Base-by-base conservation (phyloP, 1,139 yeast species). In the Hanseniaspora sp. region DNA sequence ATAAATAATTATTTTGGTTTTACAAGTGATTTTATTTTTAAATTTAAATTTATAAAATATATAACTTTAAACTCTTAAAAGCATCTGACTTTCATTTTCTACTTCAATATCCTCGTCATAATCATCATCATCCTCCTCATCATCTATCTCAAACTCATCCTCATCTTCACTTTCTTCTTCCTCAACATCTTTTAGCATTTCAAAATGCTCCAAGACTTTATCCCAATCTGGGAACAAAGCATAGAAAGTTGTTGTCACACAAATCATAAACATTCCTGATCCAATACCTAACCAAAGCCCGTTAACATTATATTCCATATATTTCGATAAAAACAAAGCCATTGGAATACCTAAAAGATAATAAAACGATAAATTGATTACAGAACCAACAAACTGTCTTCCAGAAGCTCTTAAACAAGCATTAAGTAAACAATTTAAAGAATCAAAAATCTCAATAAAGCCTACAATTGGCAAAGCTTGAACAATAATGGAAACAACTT, bases 231-330 rank as follows among this genome's bases (percentile, higher is more conserved):
- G 77, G n/a, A 65, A 64, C 37, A 72, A 61, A 7, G 79, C 78
- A 56, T 69, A 75, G 58, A 71, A 72, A 1, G 75, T 65, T 62
- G 90, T 95, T 23, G 77, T 72, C 0, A 75, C 52, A 1, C 88
- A 88, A 58, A 92, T 87, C 37, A 80, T 60, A 39, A 81, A 65
- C 76, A 88, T 76, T 0, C 95, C 96, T 44, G 78, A 66, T 1
- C 92, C 86, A 56, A 87, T 78, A 7, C 96, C 96, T n/a, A 81
- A 61, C 98, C 98, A 92, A 55, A 92, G 71, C 0, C 97, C 97
- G 31, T 69, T 65, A 11, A 88, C 71, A 55, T 77, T 73, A 67
- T 76, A 67, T 48, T 76, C 76, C 8, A 71, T 68, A 35, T 70
- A 65, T 64, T 82, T 82, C 40, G 88, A 82, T 42, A 87, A 71